phyloP scores from a whole-genome alignment of 106 monocot genomes.

The Allium sativum region DNA sequence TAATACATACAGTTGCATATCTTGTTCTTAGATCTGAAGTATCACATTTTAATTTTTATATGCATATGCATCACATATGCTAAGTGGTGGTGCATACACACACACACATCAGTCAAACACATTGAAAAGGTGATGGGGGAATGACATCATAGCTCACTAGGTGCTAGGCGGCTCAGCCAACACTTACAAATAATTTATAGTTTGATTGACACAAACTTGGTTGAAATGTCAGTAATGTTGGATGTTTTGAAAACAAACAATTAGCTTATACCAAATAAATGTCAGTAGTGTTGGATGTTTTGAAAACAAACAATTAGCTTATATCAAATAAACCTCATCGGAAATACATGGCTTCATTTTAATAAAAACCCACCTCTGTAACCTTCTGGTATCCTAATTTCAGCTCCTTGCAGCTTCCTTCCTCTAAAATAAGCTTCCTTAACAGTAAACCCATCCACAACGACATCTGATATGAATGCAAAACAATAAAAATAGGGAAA shows the following conservation, averaged over 20 bases:
- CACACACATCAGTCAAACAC: too few species aligned
- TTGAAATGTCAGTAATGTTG: background rate
- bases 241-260: background rate
- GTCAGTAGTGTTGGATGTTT: too few species aligned
- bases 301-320: background rate
- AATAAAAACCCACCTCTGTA: conserved; percentile 31
- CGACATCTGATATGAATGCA: conserved; percentile 20
- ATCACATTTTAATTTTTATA: too few species aligned
- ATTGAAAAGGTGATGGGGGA: background rate
- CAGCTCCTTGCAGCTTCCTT: conserved; percentile 47
- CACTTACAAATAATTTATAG: background rate
- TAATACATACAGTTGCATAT: too few species aligned
- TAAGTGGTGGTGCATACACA: too few species aligned
- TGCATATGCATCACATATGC: too few species aligned
- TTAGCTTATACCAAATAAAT: too few species aligned
- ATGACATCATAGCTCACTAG: background rate
- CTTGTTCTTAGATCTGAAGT: too few species aligned
- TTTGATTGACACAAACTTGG: background rate
- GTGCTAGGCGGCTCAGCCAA: background rate
- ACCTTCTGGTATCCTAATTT: conserved; percentile 39
- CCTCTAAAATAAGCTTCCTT: conserved; percentile 63
- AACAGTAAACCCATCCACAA: conserved; percentile 39
- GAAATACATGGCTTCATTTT: background rate
- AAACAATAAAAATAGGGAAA: background rate
- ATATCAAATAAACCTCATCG: background rate